phyloP scores from a whole-genome alignment of 768 basidiomycete species.

The Inosperma sp. region DNA sequence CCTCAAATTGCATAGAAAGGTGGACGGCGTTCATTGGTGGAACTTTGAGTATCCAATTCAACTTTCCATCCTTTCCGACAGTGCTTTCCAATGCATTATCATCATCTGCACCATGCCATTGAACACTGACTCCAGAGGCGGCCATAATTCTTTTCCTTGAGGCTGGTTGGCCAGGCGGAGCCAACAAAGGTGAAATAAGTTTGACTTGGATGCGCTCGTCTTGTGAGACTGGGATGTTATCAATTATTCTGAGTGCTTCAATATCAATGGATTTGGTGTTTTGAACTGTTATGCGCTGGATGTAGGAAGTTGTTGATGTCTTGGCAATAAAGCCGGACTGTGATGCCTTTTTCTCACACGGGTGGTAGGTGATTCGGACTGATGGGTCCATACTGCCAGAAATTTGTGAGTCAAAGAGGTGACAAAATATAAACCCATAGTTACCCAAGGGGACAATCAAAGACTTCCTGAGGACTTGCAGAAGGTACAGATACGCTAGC shows the following conservation, averaged over 20 bases:
- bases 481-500: slow-evolving; percentile 35
- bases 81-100: slow-evolving; percentile 21
- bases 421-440: not conserved
- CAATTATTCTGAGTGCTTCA: slow-evolving; percentile 33
- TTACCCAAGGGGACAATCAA: slow-evolving; percentile 40
- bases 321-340: slow-evolving; percentile 35
- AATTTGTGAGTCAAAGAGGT: not conserved
- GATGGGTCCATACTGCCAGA: slow-evolving; percentile 35
- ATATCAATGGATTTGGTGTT: slow-evolving; percentile 37
- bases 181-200: slow-evolving; percentile 26
- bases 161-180: slow-evolving; percentile 10
- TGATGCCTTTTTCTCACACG: slow-evolving; percentile 30
- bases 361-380: slow-evolving; percentile 39
- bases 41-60: slow-evolving; percentile 31
- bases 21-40: slow-evolving; percentile 29
- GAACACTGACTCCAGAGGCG: slow-evolving; percentile 28
- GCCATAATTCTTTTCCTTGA: slow-evolving; percentile 20
- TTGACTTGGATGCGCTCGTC: slow-evolving; percentile 39
- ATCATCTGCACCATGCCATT: slow-evolving; percentile 38
- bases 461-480: slow-evolving; percentile 36
- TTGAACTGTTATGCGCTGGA: slow-evolving; percentile 37
- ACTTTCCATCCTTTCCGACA: slow-evolving; percentile 32
- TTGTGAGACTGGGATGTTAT: slow-evolving; percentile 39
- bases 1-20: slow-evolving; percentile 38
- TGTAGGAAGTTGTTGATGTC: slow-evolving; percentile 27